These are phyloP conservation scores for Naegleria fowleri DNA, from an alignment of 208 protist species.

Conservation along the genomic window DNA sequence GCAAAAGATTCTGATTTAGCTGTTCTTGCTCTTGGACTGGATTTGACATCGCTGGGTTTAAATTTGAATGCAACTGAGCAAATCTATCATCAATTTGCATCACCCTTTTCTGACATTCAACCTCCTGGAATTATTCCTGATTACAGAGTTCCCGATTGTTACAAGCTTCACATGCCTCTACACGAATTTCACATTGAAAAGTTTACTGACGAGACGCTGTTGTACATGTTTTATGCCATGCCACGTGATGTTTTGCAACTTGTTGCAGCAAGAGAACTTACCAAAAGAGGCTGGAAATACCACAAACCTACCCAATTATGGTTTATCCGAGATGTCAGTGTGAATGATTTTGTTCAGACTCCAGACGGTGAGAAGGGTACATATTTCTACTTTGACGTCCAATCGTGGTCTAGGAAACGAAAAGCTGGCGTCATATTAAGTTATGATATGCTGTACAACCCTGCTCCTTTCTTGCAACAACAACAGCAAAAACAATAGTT, in stretches of 20 bases:
- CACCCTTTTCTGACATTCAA: conserved; percentile 57
- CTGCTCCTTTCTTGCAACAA: not conserved
- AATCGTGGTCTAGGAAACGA: conserved; percentile 17
- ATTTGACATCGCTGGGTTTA: conserved; percentile 73
- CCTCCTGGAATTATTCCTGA: conserved; percentile 51
- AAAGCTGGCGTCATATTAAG: not conserved
- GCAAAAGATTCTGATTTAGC: conserved; percentile 72
- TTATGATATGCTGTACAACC: not conserved
- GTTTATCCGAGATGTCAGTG: conserved; percentile 42
- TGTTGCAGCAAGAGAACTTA: conserved; percentile 77
- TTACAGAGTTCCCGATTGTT: conserved; percentile 62
- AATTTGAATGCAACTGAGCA: conserved; percentile 68
- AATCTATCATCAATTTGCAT: conserved; percentile 66
- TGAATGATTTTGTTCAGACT: not conserved
- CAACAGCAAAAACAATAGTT: not conserved
- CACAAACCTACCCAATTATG: conserved; percentile 67
- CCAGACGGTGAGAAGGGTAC: not conserved
- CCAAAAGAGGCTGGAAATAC: conserved; percentile 79
- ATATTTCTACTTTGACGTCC: not conserved
- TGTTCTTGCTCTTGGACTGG: conserved; percentile 67
- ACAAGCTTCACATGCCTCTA: conserved; percentile 37
- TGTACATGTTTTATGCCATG: conserved; percentile 98
- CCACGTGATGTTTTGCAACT: conserved; percentile 90
- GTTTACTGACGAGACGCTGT: conserved; percentile 79
- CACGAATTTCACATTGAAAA: conserved; percentile 21